Base-by-base conservation (phyloP, 306 rosid genomes). In the Vigna nakashimae region DNA sequence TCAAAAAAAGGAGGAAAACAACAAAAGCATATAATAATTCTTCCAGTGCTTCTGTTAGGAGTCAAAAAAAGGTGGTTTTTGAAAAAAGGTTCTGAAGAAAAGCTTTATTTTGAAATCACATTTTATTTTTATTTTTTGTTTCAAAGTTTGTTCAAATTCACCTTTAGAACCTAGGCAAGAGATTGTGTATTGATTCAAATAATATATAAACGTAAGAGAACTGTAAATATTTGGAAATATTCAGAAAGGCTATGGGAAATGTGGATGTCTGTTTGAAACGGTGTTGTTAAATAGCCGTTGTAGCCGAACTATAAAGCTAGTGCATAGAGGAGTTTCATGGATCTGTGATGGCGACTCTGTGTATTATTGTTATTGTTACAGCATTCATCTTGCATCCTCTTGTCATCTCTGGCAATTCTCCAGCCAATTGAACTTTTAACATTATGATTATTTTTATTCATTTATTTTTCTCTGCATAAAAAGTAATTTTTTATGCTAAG, bases 101-200 rank as follows among this genome's bases (percentile, higher is more conserved):
- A 15, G 46, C 45, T 7, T 0, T 63, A 16, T 63, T 22, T 16
- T 16, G 26, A 32, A 16, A 32, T 6, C 46, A 62, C 7, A 30
- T 34, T 60, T 59, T 30, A 30, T 30, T 34, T 34, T 34, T 5
- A 34, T 7, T 40, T 40, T 40, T 9, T 8, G 45, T 58, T 62
- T 32, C 2, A 14, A 15, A 15, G 67, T 43, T 32, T 32, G 36
- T 62, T 15, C 67, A 32, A 3, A 12, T 1, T 11, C 17, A 26
- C 18, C 65, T 28, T 14, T 2, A 32, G 18, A 5, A 62, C 58
- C 22, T 57, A 28, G 15, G 43, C 40, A n/a, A 55, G 68, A 42
- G 55, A 14, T 20, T 53, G 30, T 69, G 28, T 49, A 70, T 50
- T 70, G 20, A 28, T 70, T n/a, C 48, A 50, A 70, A 15, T 73